A percentile compares a stretch with the other conserved stretches of the same genome.
phyloP scores from a whole-genome alignment of 768 basidiomycete species.

The Russula vinacea region DNA sequence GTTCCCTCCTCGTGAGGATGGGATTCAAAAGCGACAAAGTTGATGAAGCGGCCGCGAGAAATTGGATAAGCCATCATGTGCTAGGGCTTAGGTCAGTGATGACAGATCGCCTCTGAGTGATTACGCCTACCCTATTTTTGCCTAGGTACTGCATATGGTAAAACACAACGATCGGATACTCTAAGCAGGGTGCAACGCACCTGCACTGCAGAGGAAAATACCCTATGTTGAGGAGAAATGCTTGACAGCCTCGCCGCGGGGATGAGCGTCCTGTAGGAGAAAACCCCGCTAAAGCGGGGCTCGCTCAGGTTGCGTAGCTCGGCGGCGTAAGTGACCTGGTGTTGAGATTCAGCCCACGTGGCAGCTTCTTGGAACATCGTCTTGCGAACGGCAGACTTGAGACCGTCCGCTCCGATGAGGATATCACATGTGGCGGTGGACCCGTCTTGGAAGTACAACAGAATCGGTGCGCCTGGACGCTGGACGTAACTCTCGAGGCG shows the following conservation, averaged over 20 bases:
- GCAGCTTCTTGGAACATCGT: slow-evolving; percentile 38
- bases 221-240: slow-evolving; percentile 48
- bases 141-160: slow-evolving; percentile 52
- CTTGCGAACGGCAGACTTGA: slow-evolving; percentile 51
- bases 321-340: slow-evolving; percentile 40
- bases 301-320: slow-evolving; percentile 43
- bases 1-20: slow-evolving; percentile 17
- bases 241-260: slow-evolving; percentile 46
- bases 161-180: neutral
- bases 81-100: slow-evolving; percentile 36
- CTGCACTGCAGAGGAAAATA: slow-evolving; percentile 46
- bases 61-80: slow-evolving; percentile 63
- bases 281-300: slow-evolving; percentile 57
- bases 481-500: slow-evolving; percentile 58
- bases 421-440: slow-evolving; percentile 58
- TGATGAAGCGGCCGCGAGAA: slow-evolving; percentile 54
- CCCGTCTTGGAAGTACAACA: slow-evolving; percentile 60
- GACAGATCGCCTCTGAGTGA: neutral
- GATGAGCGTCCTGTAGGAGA: slow-evolving; percentile 60
- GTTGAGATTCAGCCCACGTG: slow-evolving; percentile 38
- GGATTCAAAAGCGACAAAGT: slow-evolving; percentile 33
- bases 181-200: slow-evolving; percentile 36
- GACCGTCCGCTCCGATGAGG: slow-evolving; percentile 64
- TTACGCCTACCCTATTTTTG: slow-evolving; percentile 39
- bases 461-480: slow-evolving; percentile 39